phyloP scores from a whole-genome alignment of 768 basidiomycete species.

The Tephrocybe sp. region DNA sequence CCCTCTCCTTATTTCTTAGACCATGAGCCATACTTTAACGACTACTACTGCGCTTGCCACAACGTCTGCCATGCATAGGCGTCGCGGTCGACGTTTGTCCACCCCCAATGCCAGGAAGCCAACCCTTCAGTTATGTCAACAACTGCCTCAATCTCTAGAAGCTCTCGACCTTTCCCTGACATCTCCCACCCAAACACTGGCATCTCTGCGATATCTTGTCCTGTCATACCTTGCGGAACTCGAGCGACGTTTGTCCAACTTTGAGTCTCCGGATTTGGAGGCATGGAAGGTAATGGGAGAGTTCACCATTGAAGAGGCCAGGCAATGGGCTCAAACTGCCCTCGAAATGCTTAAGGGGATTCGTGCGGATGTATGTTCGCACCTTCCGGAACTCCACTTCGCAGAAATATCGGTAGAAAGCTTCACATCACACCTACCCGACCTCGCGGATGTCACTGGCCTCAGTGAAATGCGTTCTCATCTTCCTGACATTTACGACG shows the following conservation, averaged over 20 bases:
- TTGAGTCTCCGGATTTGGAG: slow-evolving; percentile 58
- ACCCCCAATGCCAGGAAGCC: slow-evolving; percentile 26
- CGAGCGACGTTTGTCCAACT: slow-evolving; percentile 57
- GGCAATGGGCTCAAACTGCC: slow-evolving; percentile 54
- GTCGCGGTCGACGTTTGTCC: slow-evolving; percentile 35
- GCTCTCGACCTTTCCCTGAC: slow-evolving; percentile 66
- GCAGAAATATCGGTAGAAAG: slow-evolving; percentile 48
- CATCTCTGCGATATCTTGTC: slow-evolving; percentile 66
- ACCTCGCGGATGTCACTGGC: slow-evolving; percentile 49
- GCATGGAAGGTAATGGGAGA: slow-evolving; percentile 50
- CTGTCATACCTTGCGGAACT: slow-evolving; percentile 80
- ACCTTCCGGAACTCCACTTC: slow-evolving; percentile 55
- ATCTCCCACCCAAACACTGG: slow-evolving; percentile 61
- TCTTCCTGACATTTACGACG: slow-evolving; percentile 36
- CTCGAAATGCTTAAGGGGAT: slow-evolving; percentile 71
- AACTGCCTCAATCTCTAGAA: slow-evolving; percentile 60
- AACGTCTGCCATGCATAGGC: slow-evolving; percentile 19
- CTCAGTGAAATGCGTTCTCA: slow-evolving; percentile 50
- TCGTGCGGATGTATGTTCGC: slow-evolving; percentile 62
- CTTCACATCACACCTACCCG: slow-evolving; percentile 56
- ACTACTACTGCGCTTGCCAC: slow-evolving; percentile 18
- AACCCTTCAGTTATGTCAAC: slow-evolving; percentile 40
- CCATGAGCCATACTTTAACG: slow-evolving; percentile 12
- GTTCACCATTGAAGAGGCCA: slow-evolving; percentile 52
- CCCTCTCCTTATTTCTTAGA: slow-evolving; percentile 1